Evolutionary conservation across 768 basidiomycete genomes (phyloP).

Genomic region (Phanerochaete sordida): DNA sequence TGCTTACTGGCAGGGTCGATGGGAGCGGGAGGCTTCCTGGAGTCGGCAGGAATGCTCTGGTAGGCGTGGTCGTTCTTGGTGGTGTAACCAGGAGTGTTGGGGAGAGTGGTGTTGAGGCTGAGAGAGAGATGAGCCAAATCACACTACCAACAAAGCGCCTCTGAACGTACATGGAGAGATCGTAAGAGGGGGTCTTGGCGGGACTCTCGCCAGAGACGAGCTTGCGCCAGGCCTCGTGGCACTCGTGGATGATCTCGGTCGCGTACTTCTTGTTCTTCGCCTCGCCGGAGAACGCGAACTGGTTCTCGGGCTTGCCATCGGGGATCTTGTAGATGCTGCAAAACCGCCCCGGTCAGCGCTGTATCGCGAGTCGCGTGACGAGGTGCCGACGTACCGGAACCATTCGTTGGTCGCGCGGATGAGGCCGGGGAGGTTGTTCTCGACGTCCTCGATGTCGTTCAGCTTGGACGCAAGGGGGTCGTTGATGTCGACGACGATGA

Average conservation of each 20-base stretch:
- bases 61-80: conserved; percentile 61
- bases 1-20: conserved; percentile 86
- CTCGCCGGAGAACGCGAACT: conserved; percentile 98
- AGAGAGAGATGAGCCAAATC: neutral
- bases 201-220: conserved; percentile 78
- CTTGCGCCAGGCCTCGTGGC: conserved; percentile 97
- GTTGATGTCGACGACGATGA: conserved; percentile 94
- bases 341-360: conserved; percentile 4
- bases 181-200: conserved; percentile 67
- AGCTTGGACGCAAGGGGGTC: conserved; percentile 95
- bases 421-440: conserved; percentile 94
- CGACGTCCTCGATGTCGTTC: conserved; percentile 99
- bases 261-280: conserved; percentile 99
- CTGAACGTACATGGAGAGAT: conserved; percentile 79
- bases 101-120: conserved; percentile 79
- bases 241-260: conserved; percentile 98
- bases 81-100: conserved; percentile 70
- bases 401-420: conserved; percentile 98
- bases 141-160: neutral
- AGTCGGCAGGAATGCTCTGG: conserved; percentile 67
- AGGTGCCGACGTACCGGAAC: conserved; percentile 69
- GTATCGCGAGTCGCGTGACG: neutral
- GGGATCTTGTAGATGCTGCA: conserved; percentile 92
- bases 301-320: conserved; percentile 95
- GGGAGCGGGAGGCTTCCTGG: conserved; percentile 80